Conservation (phyloP, 192 early-diverging fungal species). For the Geranomyces michiganensis region DNA sequence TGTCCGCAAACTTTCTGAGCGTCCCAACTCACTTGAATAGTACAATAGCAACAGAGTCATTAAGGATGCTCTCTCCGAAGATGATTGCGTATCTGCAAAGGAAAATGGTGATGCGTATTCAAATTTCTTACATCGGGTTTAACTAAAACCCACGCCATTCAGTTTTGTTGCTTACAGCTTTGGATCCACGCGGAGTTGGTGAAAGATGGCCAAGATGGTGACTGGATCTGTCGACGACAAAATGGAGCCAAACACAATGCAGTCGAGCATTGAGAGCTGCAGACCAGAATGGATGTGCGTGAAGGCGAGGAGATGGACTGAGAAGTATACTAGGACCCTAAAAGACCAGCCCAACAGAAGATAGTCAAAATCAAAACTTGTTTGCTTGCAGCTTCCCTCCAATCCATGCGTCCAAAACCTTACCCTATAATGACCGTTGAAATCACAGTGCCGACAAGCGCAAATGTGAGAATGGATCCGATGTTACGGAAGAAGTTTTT, state of each 20-base stretch:
- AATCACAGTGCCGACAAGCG: conserved; percentile 89
- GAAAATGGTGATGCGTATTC: not conserved
- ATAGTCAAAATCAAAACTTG: conserved; percentile 7
- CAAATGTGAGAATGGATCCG: conserved; percentile 89
- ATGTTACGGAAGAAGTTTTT: conserved; percentile 86
- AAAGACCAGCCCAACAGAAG: not conserved
- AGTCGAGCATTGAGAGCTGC: conserved; percentile 80
- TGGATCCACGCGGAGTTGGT: conserved; percentile 91
- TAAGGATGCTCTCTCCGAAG: conserved; percentile 93
- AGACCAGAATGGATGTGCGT: conserved; percentile 56
- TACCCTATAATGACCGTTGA: conserved; percentile 81
- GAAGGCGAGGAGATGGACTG: conserved; percentile 39
- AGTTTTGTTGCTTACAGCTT: conserved; percentile 70
- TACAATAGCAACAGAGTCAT: conserved; percentile 98
- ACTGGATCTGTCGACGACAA: conserved; percentile 97
- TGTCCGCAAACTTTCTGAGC: not conserved
- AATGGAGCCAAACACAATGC: conserved; percentile 92
- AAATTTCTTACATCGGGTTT: no score
- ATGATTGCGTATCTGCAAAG: conserved; percentile 78
- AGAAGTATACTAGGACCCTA: conserved; percentile 67
- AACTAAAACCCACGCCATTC: no score
- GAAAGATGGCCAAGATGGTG: conserved; percentile 93
- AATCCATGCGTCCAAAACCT: conserved; percentile 36
- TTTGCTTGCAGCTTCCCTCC: not conserved
- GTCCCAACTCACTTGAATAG: conserved; percentile 64